Conservation (phyloP, 1,284 basidiomycete genomes). For the Malassezia nana region DNA sequence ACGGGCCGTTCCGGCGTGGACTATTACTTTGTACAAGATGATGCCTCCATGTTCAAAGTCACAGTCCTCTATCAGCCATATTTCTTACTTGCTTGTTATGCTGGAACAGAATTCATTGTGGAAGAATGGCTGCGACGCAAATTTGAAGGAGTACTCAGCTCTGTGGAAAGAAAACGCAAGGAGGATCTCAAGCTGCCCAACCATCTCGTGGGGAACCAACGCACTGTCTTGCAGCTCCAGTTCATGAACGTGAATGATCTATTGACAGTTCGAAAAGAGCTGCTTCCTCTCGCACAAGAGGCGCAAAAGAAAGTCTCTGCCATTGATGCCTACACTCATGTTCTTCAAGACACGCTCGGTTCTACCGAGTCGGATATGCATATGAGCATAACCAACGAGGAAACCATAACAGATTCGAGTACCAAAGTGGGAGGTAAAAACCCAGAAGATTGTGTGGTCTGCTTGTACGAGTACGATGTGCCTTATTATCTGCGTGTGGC, state of each 20-base stretch:
- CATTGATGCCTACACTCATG: conserved; percentile 94
- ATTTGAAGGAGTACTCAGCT: conserved; percentile 72
- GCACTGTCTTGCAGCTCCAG: conserved; percentile 75
- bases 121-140: conserved; percentile 94
- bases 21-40: conserved; percentile 95
- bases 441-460: conserved; percentile 80
- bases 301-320: conserved; percentile 91
- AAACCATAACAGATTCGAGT: conserved; percentile 12
- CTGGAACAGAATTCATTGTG: conserved; percentile 74
- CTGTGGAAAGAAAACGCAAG: conserved; percentile 68
- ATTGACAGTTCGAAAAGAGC: conserved; percentile 71
- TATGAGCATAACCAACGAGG: conserved; percentile 27
- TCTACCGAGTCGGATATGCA: conserved; percentile 21
- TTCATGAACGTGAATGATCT: conserved; percentile 91
- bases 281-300: conserved; percentile 75
- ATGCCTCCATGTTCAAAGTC: conserved; percentile 89
- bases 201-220: conserved; percentile 81
- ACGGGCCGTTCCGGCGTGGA: conserved; percentile 64
- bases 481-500: conserved; percentile 95
- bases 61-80: conserved; percentile 90
- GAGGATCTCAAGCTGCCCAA: conserved; percentile 93
- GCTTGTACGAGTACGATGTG: conserved; percentile 91
- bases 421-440: conserved; percentile 52
- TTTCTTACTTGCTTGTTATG: conserved; percentile 73
- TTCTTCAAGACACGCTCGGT: conserved; percentile 56